Evolutionary conservation across 73 alveolate genomes (phyloP).

Genomic region (Blepharisma japonicum): DNA sequence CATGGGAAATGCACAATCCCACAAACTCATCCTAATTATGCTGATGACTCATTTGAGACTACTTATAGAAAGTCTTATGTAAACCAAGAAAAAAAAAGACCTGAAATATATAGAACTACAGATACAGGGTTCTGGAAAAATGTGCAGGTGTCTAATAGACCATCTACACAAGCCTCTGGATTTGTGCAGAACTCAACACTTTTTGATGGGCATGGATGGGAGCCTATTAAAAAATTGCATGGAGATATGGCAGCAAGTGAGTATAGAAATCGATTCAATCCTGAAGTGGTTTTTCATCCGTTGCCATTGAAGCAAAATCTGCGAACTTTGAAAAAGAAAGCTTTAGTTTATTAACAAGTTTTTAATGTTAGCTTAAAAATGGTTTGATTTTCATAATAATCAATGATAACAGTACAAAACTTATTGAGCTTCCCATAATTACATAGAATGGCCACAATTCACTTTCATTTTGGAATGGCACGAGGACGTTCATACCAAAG

Average conservation of each 20-base stretch:
- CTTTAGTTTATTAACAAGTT: constrained; percentile 24
- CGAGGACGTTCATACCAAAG: too few relatives aligned
- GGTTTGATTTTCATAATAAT: too few relatives aligned
- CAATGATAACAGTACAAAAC: too few relatives aligned
- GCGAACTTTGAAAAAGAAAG: not conserved
- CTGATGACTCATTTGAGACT: not conserved
- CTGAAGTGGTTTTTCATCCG: constrained; percentile 23
- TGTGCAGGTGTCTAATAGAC: not conserved
- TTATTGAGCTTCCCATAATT: too few relatives aligned
- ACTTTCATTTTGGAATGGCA: too few relatives aligned
- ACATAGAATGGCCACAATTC: too few relatives aligned
- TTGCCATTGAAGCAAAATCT: not conserved
- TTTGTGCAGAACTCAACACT: constrained; percentile 30
- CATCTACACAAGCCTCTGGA: constrained; percentile 28
- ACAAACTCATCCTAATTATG: constrained; percentile 10
- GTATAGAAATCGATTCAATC: constrained; percentile 23
- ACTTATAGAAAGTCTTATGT: not conserved
- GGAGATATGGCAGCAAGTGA: constrained; percentile 21
- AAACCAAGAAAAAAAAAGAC: constrained; percentile 18
- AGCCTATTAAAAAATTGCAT: constrained; percentile 40
- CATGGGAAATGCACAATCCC: constrained; percentile 31
- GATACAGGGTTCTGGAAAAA: not conserved
- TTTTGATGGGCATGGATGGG: constrained; percentile 50
- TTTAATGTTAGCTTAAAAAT: too few relatives aligned
- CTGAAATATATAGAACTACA: constrained; percentile 22